Evolutionary conservation across 2,329 filamentous ascomycete species (phyloP).

Genomic region (Stylonectria norvegica): DNA sequence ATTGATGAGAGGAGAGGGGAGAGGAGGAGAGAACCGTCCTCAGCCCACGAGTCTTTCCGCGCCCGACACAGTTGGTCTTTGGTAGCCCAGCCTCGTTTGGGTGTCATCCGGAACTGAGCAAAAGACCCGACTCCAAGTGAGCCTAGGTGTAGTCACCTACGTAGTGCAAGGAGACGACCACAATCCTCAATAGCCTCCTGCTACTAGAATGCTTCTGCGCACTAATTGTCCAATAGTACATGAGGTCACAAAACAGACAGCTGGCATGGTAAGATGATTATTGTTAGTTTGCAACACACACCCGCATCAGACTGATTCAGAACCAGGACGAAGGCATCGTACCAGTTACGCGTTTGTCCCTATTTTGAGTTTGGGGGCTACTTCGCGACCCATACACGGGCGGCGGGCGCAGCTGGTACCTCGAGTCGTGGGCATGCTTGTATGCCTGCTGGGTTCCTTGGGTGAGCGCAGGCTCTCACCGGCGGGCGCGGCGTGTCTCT

Average conservation of each 20-base stretch:
- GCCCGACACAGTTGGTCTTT: background rate
- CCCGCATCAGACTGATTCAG: no score
- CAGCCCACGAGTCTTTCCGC: background rate
- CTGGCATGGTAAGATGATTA: no score
- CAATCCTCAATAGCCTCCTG: no score
- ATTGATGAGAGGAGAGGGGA: background rate
- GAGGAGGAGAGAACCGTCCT: background rate
- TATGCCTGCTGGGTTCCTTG: slow-evolving; percentile 4
- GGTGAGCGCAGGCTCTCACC: slow-evolving; percentile 3
- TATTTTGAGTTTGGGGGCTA: no score
- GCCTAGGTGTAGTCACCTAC: no score
- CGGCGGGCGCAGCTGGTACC: slow-evolving; percentile 26
- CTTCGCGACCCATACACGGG: slow-evolving; percentile 25
- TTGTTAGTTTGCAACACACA: no score
- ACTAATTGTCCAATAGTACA: no score
- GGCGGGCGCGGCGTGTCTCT: background rate
- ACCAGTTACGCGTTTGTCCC: no score
- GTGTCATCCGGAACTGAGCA: slow-evolving; percentile 8
- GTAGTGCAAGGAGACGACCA: no score
- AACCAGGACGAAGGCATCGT: no score
- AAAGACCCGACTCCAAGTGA: slow-evolving; percentile 7
- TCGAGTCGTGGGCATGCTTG: slow-evolving; percentile 20
- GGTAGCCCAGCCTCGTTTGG: slow-evolving; percentile 7
- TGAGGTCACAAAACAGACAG: no score
- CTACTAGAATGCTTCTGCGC: no score